Conservation (phyloP, 2,329 filamentous ascomycete genomes). For the Colletotrichum sp. region DNA sequence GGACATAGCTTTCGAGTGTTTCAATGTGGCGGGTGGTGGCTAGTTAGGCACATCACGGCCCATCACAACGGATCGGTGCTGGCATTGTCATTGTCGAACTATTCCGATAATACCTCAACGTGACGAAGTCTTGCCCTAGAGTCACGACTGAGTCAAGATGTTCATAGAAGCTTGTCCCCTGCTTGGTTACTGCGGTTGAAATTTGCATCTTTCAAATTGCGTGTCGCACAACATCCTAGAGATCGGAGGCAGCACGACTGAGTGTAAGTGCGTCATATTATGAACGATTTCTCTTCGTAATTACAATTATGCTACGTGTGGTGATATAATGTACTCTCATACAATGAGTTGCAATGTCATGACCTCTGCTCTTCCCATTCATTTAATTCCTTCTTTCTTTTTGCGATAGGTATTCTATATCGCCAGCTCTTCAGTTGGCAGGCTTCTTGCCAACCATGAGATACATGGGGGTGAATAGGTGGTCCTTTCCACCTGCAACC, state of each 20-base stretch:
- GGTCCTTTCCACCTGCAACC: constrained; percentile 83
- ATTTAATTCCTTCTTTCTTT: background rate
- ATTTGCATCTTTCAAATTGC: background rate
- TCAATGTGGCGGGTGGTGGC: background rate
- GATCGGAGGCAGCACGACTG: background rate
- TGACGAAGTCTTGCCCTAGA: background rate
- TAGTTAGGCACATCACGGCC: background rate
- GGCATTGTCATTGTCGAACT: background rate
- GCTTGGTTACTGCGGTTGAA: background rate
- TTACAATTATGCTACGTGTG: constrained; percentile 19
- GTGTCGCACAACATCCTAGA: background rate
- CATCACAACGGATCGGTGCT: background rate
- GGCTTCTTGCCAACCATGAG: constrained; percentile 95
- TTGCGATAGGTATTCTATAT: background rate
- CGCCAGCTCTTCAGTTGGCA: background rate
- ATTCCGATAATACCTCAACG: background rate
- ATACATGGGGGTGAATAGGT: constrained; percentile 99
- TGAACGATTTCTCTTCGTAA: background rate
- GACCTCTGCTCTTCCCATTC: background rate
- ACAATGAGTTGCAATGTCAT: background rate
- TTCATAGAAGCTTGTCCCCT: background rate
- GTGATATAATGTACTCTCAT: background rate
- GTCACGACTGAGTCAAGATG: background rate
- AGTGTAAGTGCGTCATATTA: background rate
- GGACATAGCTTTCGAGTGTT: background rate